Conservation (phyloP, 2,329 filamentous ascomycete species). For the Aspergillus neotritici region DNA sequence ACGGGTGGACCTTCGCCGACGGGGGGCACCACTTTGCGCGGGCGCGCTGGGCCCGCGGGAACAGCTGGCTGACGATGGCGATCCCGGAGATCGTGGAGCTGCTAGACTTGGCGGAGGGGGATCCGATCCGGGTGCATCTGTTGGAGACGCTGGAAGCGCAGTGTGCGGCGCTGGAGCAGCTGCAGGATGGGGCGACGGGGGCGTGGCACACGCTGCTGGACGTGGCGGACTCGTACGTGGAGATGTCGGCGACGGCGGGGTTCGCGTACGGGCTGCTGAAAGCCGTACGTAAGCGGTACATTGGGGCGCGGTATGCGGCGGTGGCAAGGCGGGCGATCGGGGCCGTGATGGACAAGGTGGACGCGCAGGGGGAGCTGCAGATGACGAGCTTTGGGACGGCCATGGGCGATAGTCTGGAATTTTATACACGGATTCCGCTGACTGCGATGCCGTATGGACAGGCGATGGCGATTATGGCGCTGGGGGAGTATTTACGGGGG, state of each 20-base stretch:
- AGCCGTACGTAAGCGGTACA: slow-evolving; percentile 63
- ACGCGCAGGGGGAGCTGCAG: slow-evolving; percentile 61
- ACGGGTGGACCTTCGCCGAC: slow-evolving; percentile 73
- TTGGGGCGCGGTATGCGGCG: slow-evolving; percentile 56
- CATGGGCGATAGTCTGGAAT: slow-evolving; percentile 67
- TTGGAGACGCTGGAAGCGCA: slow-evolving; percentile 60
- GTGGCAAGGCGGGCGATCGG: slow-evolving; percentile 61
- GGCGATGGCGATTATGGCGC: slow-evolving; percentile 76
- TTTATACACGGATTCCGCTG: slow-evolving; percentile 69
- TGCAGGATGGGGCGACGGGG: slow-evolving; percentile 55
- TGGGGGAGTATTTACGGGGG: slow-evolving; percentile 64
- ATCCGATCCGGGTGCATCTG: slow-evolving; percentile 53
- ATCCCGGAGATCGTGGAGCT: slow-evolving; percentile 76
- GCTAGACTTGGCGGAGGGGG: slow-evolving; percentile 53
- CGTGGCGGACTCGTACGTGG: slow-evolving; percentile 65
- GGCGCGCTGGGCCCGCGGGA: slow-evolving; percentile 53
- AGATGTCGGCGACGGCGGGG: slow-evolving; percentile 72
- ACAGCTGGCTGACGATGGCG: slow-evolving; percentile 70
- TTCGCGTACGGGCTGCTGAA: slow-evolving; percentile 78
- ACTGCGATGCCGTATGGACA: slow-evolving; percentile 83
- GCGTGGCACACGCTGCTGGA: slow-evolving; percentile 73
- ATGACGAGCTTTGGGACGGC: slow-evolving; percentile 74
- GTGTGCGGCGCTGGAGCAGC: slow-evolving; percentile 55
- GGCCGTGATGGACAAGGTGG: slow-evolving; percentile 62
- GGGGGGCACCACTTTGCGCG: slow-evolving; percentile 56